phyloP scores from a whole-genome alignment of 495 filamentous ascomycete genomes.

The Penicillium malachiteum region DNA sequence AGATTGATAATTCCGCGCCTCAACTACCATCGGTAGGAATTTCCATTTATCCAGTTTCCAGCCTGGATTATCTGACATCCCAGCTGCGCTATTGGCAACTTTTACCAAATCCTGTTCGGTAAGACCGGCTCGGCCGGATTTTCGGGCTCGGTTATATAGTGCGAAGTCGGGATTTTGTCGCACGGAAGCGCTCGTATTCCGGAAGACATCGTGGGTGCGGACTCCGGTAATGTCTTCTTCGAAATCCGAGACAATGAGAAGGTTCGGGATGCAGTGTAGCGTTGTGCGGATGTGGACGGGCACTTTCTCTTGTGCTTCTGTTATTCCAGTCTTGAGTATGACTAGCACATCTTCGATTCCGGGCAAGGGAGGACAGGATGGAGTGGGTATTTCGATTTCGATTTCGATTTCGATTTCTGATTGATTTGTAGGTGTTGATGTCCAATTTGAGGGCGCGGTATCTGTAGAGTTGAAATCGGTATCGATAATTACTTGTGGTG shows the following conservation, averaged over 20 bases:
- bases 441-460: neutral
- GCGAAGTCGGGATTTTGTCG: conserved; percentile 42
- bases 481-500: conserved; percentile 9
- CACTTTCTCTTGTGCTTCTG: conserved; percentile 43
- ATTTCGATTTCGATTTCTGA: neutral
- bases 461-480: neutral
- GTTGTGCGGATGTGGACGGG: conserved; percentile 46
- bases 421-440: neutral
- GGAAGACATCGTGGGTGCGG: conserved; percentile 45
- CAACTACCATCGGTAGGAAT: conserved; percentile 63
- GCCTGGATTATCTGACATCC: conserved; percentile 45
- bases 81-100: conserved; percentile 33
- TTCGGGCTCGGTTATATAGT: conserved; percentile 41
- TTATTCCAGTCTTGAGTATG: conserved; percentile 50
- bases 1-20: conserved; percentile 50
- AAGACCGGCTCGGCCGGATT: conserved; percentile 34
- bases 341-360: conserved; percentile 42
- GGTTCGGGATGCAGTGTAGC: conserved; percentile 46
- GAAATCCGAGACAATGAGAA: conserved; percentile 50
- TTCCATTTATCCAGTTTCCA: conserved; percentile 73
- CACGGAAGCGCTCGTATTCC: conserved; percentile 29
- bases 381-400: neutral
- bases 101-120: conserved; percentile 23
- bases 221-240: conserved; percentile 43
- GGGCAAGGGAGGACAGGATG: conserved; percentile 27